These are phyloP conservation scores for Monosporozyma aerobia DNA, from an alignment of 805 yeast genomes.

Conservation along the genomic window DNA sequence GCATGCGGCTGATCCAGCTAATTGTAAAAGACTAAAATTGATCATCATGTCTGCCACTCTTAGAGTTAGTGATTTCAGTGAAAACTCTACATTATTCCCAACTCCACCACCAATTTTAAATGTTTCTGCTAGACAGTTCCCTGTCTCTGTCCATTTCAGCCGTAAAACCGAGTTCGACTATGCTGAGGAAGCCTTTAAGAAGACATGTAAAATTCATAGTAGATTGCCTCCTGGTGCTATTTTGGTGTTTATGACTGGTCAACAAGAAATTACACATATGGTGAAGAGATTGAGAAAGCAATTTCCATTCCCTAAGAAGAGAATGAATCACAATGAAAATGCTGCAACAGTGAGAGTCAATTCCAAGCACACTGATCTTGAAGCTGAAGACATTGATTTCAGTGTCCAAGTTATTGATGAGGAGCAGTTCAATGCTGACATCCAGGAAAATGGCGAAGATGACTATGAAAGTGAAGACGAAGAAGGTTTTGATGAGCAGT, in stretches of 20 bases:
- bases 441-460: conserved; percentile 27
- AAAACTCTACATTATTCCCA: conserved; percentile 59
- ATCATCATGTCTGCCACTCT: conserved; percentile 96
- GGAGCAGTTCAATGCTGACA: conserved; percentile 29
- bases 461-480: conserved; percentile 43
- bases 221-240: conserved; percentile 91
- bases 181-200: conserved; percentile 75
- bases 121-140: conserved; percentile 88
- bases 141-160: conserved; percentile 87
- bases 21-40: conserved; percentile 59
- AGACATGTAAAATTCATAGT: conserved; percentile 78
- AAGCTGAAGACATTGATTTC: conserved; percentile 83
- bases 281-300: conserved; percentile 61
- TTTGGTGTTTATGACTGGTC: conserved; percentile 86
- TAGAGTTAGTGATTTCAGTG: conserved; percentile 87
- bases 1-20: conserved; percentile 37
- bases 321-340: conserved; percentile 24
- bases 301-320: conserved; percentile 43
- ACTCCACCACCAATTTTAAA: conserved; percentile 78
- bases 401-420: conserved; percentile 37
- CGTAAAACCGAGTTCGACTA: conserved; percentile 70
- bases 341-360: conserved; percentile 40
- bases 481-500: conserved; percentile 57
- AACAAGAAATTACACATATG: conserved; percentile 73
- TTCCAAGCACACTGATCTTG: conserved; percentile 58